Base-by-base conservation (phyloP, 306 rosid species). In the Cicer arietinum region DNA sequence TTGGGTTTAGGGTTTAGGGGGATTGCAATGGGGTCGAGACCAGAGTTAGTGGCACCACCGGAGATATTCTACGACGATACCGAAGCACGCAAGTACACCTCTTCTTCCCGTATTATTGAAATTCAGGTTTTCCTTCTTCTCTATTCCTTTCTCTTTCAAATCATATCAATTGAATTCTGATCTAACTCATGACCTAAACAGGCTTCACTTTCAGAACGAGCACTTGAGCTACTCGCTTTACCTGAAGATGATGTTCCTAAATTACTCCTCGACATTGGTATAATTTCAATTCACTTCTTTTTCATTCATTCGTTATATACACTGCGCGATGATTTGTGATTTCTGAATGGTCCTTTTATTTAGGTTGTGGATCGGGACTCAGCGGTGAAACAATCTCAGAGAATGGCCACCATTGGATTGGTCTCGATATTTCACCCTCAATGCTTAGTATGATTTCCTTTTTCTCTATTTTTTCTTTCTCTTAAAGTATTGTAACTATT, bases 341-440 rank as follows among this genome's bases (percentile, higher is more conserved):
- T 42, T 69, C 6, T 67, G 42, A 76, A 51, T 73, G 12, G 17
- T 48, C 10, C 14, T 44, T 72, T 59, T 78, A 18, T 73, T 67
- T 73, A 94, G 97, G 97, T 67, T 94, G 97, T 76, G 98, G 98
- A 40, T 94, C 97, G 2, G 97, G 97, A 58, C 97, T 94, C 39
- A 94, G 97, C 57, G 98, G 98, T 0, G 98, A 91, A 83, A 90
- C 91, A 10, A 80, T 91, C 41, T 47, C 98, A 0, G 94, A 91
- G 79, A 84, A 69, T 18, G 93, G 95, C 45, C 96, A 94, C 79
- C 92, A 91, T 10, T 94, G 98, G 98, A 87, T 94, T 74, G 98
- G 98, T 59, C 77, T 90, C 50, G 98, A 94, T 69, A 94, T 94
- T 65, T 94, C 98, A 20, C 84, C 74, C 16, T 94, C 98, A n/a